Conservation (phyloP, 345 rosid species). For the Salix udensis region DNA sequence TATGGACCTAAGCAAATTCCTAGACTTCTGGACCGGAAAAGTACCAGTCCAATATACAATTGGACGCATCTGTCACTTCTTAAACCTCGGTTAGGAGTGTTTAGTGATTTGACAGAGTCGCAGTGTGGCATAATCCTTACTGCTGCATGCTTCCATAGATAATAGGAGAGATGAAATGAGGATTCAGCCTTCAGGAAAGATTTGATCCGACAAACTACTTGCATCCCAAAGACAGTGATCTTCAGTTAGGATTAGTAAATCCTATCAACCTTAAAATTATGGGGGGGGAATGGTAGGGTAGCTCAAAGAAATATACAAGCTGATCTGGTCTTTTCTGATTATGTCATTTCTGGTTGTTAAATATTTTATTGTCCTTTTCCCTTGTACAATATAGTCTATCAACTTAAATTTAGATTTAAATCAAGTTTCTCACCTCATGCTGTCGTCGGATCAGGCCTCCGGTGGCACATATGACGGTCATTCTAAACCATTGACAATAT, state of each 20-base stretch:
- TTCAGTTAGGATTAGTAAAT: too few relatives aligned
- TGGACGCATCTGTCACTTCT: too few relatives aligned
- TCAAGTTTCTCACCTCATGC: not conserved
- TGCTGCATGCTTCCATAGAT: too few relatives aligned
- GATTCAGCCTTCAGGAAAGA: too few relatives aligned
- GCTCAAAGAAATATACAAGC: not conserved
- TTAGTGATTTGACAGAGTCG: too few relatives aligned
- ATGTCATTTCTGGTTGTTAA: not conserved
- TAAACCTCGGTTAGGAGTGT: too few relatives aligned
- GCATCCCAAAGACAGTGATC: not conserved
- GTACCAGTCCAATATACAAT: too few relatives aligned
- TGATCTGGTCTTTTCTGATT: not conserved
- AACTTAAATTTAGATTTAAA: not conserved
- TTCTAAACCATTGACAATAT: not conserved
- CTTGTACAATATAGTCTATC: not conserved
- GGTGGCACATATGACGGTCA: not conserved
- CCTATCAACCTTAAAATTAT: accelerated
- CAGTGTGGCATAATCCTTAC: too few relatives aligned
- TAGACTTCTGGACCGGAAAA: too few relatives aligned
- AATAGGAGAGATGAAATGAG: too few relatives aligned
- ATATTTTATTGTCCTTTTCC: too few relatives aligned
- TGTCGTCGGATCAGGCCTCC: not conserved
- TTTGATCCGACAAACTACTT: not conserved
- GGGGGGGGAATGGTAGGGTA: not conserved
- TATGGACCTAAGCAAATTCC: too few relatives aligned